Conservation (phyloP, 164 flowering plant genomes). For the Aristolochia contorta region DNA sequence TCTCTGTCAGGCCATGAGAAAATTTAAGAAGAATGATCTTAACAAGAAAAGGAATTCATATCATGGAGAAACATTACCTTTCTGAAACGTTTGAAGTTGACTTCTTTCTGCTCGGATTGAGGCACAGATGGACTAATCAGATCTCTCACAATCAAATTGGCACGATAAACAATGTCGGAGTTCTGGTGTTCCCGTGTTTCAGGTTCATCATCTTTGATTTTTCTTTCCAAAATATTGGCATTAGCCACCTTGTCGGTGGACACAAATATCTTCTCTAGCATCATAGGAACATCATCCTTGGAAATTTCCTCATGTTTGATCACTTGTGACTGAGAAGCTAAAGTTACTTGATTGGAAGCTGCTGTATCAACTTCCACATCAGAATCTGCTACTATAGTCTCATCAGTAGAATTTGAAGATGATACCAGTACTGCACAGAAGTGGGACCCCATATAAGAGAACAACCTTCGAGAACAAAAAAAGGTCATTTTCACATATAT, state of each 20-base stretch:
- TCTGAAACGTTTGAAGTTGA: slow-evolving; percentile 72
- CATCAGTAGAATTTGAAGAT: slow-evolving; percentile 86
- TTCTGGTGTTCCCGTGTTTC: slow-evolving; percentile 21
- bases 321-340: slow-evolving; percentile 10
- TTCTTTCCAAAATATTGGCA: slow-evolving; percentile 12
- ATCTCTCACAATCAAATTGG: slow-evolving; percentile 51
- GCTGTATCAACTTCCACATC: slow-evolving; percentile 64
- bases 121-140: slow-evolving; percentile 8
- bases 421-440: slow-evolving; percentile 49
- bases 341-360: slow-evolving; percentile 22
- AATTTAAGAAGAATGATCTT: background rate
- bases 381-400: slow-evolving; percentile 91
- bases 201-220: slow-evolving; percentile 25
- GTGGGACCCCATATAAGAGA: slow-evolving; percentile 1
- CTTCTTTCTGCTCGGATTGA: slow-evolving; percentile 17
- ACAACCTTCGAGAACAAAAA: no score
- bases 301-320: slow-evolving; percentile 17
- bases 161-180: slow-evolving; percentile 60
- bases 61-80: slow-evolving; percentile 35
- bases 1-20: slow-evolving; percentile 12
- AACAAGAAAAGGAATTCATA: background rate
- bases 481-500: background rate
- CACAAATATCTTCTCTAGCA: slow-evolving; percentile 9
- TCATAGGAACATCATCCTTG: slow-evolving; percentile 7
- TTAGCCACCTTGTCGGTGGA: slow-evolving; percentile 6